Evolutionary conservation across 495 filamentous ascomycete genomes (phyloP).

Genomic region (Aeminium ludgeri): DNA sequence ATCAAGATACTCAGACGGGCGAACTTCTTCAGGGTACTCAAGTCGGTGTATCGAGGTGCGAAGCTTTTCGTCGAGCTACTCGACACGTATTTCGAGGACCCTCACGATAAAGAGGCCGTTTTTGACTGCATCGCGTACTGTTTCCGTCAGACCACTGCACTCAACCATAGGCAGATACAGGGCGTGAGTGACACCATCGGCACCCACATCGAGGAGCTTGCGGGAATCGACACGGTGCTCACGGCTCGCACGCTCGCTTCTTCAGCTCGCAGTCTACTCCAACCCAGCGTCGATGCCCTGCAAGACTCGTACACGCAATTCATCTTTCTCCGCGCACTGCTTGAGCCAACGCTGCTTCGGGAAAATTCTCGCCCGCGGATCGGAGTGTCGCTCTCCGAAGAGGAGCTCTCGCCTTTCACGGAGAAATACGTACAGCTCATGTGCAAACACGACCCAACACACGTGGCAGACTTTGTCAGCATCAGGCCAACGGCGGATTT

Average conservation of each 20-base stretch:
- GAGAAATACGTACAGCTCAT: slow-evolving; percentile 83
- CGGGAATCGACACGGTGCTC: slow-evolving; percentile 47
- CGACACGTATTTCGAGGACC: slow-evolving; percentile 72
- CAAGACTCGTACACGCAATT: slow-evolving; percentile 50
- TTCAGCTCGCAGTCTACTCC: slow-evolving; percentile 54
- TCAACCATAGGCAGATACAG: slow-evolving; percentile 56
- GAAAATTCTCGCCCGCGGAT: slow-evolving; percentile 10
- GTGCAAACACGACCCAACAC: slow-evolving; percentile 63
- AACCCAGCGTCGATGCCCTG: slow-evolving; percentile 47
- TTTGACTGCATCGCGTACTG: slow-evolving; percentile 74
- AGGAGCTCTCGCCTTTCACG: slow-evolving; percentile 33
- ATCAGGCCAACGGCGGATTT: slow-evolving; percentile 63
- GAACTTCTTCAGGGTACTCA: slow-evolving; percentile 82
- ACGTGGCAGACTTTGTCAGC: slow-evolving; percentile 75
- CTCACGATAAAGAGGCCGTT: slow-evolving; percentile 48
- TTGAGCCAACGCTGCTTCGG: slow-evolving; percentile 40
- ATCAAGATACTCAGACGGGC: slow-evolving; percentile 65
- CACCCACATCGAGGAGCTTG: slow-evolving; percentile 48
- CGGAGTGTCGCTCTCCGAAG: not conserved
- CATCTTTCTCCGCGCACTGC: slow-evolving; percentile 56
- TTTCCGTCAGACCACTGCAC: slow-evolving; percentile 49
- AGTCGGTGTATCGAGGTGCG: slow-evolving; percentile 68
- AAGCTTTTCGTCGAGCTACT: slow-evolving; percentile 66
- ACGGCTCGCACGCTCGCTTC: slow-evolving; percentile 53
- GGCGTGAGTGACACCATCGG: slow-evolving; percentile 60